phyloP scores from a whole-genome alignment of 2,329 filamentous ascomycete species.

The Colletotrichum destructivum region DNA sequence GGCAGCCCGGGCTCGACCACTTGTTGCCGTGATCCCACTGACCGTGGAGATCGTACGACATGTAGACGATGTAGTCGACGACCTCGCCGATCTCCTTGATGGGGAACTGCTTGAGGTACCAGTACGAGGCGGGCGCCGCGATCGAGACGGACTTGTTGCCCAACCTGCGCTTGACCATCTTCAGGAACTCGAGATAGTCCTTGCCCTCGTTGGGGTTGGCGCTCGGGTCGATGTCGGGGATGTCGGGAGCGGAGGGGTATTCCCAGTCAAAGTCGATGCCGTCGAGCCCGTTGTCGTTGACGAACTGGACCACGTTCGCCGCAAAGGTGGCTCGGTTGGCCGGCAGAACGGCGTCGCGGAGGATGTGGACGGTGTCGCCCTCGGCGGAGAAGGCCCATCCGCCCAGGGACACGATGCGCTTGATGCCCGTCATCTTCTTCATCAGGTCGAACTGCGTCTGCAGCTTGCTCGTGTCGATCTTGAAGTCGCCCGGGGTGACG shows the following conservation, averaged over 20 bases:
- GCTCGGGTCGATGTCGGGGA: constrained; percentile 19
- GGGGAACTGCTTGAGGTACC: constrained; percentile 57
- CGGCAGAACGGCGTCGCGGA: constrained; percentile 51
- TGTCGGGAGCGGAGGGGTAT: constrained; percentile 56
- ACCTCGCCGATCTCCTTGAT: constrained; percentile 43
- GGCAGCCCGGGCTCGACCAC: constrained; percentile 44
- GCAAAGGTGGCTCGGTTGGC: constrained; percentile 57
- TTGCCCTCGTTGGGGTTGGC: constrained; percentile 44
- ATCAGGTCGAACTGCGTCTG: constrained; percentile 50
- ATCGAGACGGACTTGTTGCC: constrained; percentile 53
- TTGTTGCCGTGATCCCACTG: constrained; percentile 51
- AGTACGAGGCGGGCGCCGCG: constrained; percentile 56
- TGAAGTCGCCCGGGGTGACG: constrained; percentile 36
- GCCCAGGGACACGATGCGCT: constrained; percentile 58
- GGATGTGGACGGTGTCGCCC: constrained; percentile 53
- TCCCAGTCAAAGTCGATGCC: constrained; percentile 58
- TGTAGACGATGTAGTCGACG: constrained; percentile 34
- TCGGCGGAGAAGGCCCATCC: constrained; percentile 61
- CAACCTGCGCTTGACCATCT: constrained; percentile 24
- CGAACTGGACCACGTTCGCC: constrained; percentile 56
- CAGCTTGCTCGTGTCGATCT: neutral
- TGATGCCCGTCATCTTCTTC: constrained; percentile 48
- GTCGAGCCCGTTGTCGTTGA: constrained; percentile 57
- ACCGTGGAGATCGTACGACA: constrained; percentile 58
- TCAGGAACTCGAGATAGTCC: constrained; percentile 47